Conservation (phyloP, 257 asterid species). For the Perilla frutescens region DNA sequence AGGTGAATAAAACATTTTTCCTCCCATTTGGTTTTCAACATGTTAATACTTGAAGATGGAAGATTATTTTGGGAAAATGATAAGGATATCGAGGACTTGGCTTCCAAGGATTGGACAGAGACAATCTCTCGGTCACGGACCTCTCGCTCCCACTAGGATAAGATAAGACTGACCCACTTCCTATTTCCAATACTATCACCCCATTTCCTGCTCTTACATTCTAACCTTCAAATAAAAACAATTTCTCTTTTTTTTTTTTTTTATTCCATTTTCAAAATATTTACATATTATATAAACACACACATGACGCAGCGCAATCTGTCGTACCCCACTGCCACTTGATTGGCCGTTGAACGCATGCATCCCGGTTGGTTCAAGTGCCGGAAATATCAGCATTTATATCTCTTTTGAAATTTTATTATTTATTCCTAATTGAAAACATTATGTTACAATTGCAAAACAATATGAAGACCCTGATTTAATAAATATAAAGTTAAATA, state of each 20-base stretch:
- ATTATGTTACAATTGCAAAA: too few species aligned
- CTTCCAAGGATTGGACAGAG: constrained; percentile 46
- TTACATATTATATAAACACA: too few species aligned
- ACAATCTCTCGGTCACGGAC: constrained; percentile 48
- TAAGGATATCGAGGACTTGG: constrained; percentile 42
- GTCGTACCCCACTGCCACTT: not conserved
- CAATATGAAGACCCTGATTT: too few species aligned
- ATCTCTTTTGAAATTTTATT: too few species aligned
- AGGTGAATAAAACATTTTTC: not conserved
- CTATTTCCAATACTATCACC: not conserved
- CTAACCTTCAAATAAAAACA: not conserved
- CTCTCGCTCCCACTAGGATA: constrained; percentile 56
- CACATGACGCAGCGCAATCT: not conserved
- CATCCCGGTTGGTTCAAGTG: not conserved
- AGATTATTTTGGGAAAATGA: constrained; percentile 39
- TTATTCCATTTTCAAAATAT: not conserved
- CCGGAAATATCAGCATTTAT: too few species aligned
- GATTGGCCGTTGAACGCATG: not conserved
- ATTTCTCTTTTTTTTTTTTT: not conserved
- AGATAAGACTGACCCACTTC: constrained; percentile 56
- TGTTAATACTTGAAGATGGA: not conserved
- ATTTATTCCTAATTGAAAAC: not conserved
- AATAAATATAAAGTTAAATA: too few species aligned
- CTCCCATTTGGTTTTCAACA: not conserved
- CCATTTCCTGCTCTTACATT: constrained; percentile 17